Conservation (phyloP, 1,139 yeast genomes). For the Yamadazyma taylorii region DNA sequence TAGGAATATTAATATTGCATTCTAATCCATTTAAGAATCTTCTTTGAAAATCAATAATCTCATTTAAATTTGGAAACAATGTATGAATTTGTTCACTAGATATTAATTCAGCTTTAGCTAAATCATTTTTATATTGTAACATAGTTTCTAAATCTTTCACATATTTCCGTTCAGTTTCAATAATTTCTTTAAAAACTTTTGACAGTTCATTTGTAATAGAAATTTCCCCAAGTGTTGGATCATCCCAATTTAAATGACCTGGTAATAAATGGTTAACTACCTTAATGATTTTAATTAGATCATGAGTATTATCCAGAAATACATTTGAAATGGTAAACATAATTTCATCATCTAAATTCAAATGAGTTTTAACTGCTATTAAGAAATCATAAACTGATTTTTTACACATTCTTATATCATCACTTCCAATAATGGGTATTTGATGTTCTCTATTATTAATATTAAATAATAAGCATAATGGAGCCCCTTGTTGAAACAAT, state of each 20-base stretch:
- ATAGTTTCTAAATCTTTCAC: constrained; percentile 86
- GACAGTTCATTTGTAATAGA: constrained; percentile 56
- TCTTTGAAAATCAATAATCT: constrained; percentile 89
- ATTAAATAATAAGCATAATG: constrained; percentile 83
- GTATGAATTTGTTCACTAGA: constrained; percentile 79
- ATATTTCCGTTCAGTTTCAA: constrained; percentile 88
- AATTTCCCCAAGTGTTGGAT: constrained; percentile 25
- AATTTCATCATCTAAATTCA: constrained; percentile 69
- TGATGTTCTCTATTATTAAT: constrained; percentile 39
- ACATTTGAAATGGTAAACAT: constrained; percentile 90
- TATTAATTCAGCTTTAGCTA: constrained; percentile 63
- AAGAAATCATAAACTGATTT: constrained; percentile 89
- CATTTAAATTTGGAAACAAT: constrained; percentile 83
- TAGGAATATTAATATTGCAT: constrained; percentile 76
- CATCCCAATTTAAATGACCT: constrained; percentile 14
- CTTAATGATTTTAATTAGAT: constrained; percentile 66
- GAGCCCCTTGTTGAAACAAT: constrained; percentile 88
- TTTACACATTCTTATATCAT: constrained; percentile 82
- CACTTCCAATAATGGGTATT: constrained; percentile 60
- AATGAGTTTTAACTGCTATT: constrained; percentile 78
- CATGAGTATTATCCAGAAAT: constrained; percentile 79
- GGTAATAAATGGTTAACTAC: constrained; percentile 61
- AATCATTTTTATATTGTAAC: constrained; percentile 64
- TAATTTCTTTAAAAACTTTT: constrained; percentile 79
- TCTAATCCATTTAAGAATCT: constrained; percentile 86